phyloP scores from a whole-genome alignment of 1,139 yeast species.

The Protomyces inundatus region DNA sequence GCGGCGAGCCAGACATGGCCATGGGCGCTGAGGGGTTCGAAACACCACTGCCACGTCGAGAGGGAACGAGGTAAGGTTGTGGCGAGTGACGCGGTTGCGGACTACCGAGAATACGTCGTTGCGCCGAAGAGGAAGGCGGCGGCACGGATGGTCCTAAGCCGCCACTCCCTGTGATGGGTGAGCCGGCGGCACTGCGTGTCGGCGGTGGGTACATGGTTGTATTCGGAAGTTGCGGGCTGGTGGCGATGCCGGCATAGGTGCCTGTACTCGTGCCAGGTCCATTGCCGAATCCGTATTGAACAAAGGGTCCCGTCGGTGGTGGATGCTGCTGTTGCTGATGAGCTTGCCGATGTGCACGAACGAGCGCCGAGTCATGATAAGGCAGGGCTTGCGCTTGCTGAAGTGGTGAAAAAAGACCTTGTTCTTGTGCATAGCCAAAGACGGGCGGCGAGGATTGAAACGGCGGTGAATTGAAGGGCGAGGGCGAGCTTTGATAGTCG shows the following conservation, averaged over 20 bases:
- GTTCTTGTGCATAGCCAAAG: neutral
- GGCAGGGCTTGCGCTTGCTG: neutral
- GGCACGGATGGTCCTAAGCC: no score
- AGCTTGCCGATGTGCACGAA: neutral
- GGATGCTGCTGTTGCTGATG: neutral
- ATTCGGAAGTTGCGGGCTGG: neutral
- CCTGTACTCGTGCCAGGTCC: neutral
- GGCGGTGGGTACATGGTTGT: neutral
- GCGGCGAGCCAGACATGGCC: neutral
- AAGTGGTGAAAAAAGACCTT: neutral
- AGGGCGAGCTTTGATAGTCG: slow-evolving; percentile 16
- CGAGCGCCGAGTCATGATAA: neutral
- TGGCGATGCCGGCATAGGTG: neutral
- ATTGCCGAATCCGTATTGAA: neutral
- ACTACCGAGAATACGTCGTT: neutral
- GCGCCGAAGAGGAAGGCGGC: neutral
- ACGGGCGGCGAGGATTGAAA: slow-evolving; percentile 23
- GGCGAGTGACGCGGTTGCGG: neutral
- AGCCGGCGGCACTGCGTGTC: neutral
- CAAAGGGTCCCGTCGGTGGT: neutral
- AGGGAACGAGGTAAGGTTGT: neutral
- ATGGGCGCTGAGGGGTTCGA: no score
- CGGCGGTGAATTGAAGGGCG: slow-evolving; percentile 19
- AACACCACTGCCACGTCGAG: neutral
- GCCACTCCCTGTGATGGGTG: neutral